Evolutionary conservation across 306 rosid species (phyloP).

Genomic region (Casuarina cunninghamiana): DNA sequence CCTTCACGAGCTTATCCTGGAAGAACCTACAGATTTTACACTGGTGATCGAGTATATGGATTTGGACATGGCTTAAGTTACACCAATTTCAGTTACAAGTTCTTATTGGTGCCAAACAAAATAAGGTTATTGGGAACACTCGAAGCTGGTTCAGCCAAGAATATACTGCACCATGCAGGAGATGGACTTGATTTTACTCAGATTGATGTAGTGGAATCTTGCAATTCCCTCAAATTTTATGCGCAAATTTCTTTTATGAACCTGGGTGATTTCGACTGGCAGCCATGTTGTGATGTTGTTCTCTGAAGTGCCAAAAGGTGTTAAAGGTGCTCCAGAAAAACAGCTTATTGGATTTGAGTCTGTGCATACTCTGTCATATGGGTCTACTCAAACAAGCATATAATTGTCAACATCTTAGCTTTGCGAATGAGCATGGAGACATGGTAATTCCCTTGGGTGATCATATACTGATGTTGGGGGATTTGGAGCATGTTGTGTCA

Average conservation of each 20-base stretch:
- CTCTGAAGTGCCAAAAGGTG: slow-evolving; percentile 37
- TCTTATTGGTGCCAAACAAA: slow-evolving; percentile 63
- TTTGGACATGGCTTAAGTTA: slow-evolving; percentile 93
- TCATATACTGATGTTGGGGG: slow-evolving; percentile 56
- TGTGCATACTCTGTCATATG: slow-evolving; percentile 24
- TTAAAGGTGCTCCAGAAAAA: slow-evolving; percentile 37
- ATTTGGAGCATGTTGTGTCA: slow-evolving; percentile 59
- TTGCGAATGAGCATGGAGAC: slow-evolving; percentile 66
- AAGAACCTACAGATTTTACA: slow-evolving; percentile 87
- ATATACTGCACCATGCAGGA: slow-evolving; percentile 31
- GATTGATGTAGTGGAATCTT: slow-evolving; percentile 50
- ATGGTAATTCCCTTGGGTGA: slow-evolving; percentile 66
- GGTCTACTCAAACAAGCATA: slow-evolving; percentile 52
- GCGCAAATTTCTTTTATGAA: slow-evolving; percentile 56
- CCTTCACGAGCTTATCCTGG: slow-evolving; percentile 82
- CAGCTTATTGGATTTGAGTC: slow-evolving; percentile 52
- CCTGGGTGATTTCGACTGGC: slow-evolving; percentile 66
- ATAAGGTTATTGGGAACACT: slow-evolving; percentile 40
- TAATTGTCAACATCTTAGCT: slow-evolving; percentile 78
- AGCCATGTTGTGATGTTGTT: slow-evolving; percentile 76
- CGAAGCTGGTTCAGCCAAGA: slow-evolving; percentile 33
- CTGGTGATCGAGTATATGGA: slow-evolving; percentile 66
- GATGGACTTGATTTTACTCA: slow-evolving; percentile 40
- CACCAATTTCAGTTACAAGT: slow-evolving; percentile 54
- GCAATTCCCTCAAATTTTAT: slow-evolving; percentile 55